Evolutionary conservation across 2,329 filamentous ascomycete species (phyloP), one percentile per base, ranked within the genome.

Genomic region (Aspergillus puulaauensis): DNA sequence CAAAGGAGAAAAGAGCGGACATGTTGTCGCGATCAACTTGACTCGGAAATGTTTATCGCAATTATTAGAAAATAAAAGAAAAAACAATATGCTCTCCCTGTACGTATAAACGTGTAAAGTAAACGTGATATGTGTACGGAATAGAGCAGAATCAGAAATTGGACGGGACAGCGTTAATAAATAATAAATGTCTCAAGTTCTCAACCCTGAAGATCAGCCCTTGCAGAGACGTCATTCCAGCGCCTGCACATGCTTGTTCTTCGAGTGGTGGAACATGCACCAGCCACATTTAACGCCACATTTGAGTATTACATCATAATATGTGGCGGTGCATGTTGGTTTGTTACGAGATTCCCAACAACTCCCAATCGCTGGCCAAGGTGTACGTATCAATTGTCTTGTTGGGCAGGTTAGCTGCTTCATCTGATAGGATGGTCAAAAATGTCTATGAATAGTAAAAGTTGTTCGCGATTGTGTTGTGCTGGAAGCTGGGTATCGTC

Each of bases 1-100:
- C 61, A n/a, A 72, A 55, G 46, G 64, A 68, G 33, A 72, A 61
- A 33, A 60, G 55, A 37, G 63, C 64, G 9, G 70, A 70, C 70
- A 73, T 73, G 27, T 23, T 37, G 12, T 37, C 15, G 35, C 35
- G 27, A 31, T 4, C 27, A 31, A 9, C 27, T 11, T 8, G 4
- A 31, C 27, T 11, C 27, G 8, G 9, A 31, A 31, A 31, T 31
- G 27, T 11, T 8, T 31, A 31, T 31, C 27, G 3, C 27, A 9
- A 9, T 31, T 31, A 31, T 37, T 37, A 37, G 35, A 37, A 37
- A 15, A 37, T 37, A 37, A n/a, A 37, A 33, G 6, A 15, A 37
- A 37, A n/a, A 5, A n/a, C 14, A 14, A 37, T n/a, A n/a, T 37
- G 35, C 35, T 37, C 35, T 37, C 6, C 35, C 15, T 37, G 35